Conservation (phyloP, 257 asterid genomes). For the Solanum gracilifrons region DNA sequence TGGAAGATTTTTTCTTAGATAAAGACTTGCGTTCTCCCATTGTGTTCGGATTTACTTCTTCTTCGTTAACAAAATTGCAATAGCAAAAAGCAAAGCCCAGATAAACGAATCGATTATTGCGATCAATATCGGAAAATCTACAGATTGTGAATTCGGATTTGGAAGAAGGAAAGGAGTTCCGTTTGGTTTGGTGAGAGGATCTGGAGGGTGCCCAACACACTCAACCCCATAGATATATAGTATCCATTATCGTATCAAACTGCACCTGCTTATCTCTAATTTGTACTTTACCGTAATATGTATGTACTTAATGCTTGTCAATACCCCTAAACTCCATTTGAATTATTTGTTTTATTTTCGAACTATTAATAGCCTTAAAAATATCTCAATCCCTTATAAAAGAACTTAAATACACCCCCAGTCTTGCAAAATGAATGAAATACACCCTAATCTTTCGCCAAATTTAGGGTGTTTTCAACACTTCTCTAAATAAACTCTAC, state of each 20-base stretch:
- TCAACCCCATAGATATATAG: neutral
- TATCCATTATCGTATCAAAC: neutral
- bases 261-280: neutral
- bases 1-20: conserved; percentile 40
- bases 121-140: neutral
- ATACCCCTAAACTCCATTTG: too few species aligned
- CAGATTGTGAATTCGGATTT: neutral
- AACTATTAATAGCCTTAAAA: too few species aligned
- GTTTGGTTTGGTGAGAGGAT: neutral
- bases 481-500: too few species aligned
- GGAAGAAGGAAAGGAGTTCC: neutral
- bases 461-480: too few species aligned
- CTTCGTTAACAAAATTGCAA: conserved; percentile 11
- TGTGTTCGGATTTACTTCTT: neutral
- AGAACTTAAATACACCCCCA: too few species aligned
- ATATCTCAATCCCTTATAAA: too few species aligned
- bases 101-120: neutral
- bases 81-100: neutral
- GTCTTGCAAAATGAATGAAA: too few species aligned
- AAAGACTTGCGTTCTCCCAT: conserved; percentile 44
- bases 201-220: neutral
- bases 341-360: too few species aligned
- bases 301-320: neutral
- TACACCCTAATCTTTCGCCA: fast-evolving
- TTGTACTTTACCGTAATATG: neutral